A percentile compares a stretch with the other conserved stretches of the same genome.
These are phyloP conservation scores for Aleurites moluccanus DNA, from an alignment of 441 rosid species.

Conservation along the genomic window DNA sequence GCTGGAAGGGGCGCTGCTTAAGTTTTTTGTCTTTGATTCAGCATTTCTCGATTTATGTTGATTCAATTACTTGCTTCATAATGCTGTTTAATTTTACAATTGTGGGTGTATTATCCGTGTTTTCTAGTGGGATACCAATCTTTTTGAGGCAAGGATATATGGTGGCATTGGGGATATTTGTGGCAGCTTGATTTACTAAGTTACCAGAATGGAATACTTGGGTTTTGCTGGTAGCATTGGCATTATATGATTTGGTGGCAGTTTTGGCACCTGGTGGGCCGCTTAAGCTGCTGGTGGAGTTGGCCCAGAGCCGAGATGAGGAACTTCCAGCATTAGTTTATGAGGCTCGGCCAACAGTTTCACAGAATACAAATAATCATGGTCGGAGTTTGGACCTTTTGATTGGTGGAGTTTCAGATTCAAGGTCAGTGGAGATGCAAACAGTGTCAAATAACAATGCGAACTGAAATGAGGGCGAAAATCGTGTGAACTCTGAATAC, in stretches of 20 bases:
- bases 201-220: constrained; percentile 98
- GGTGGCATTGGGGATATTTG: constrained; percentile 82
- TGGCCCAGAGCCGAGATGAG: constrained; percentile 83
- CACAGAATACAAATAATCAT: constrained; percentile 35
- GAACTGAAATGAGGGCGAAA: constrained; percentile 31
- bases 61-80: constrained; percentile 66
- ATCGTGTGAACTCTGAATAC: constrained; percentile 29
- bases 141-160: constrained; percentile 79
- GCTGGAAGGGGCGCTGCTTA: constrained; percentile 83
- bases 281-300: constrained; percentile 85
- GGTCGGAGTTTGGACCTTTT: constrained; percentile 54
- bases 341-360: constrained; percentile 83
- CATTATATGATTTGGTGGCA: constrained; percentile 85
- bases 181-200: constrained; percentile 92
- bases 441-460: constrained; percentile 37
- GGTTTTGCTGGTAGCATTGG: constrained; percentile 80
- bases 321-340: constrained; percentile 95
- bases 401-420: constrained; percentile 64
- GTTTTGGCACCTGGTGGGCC: constrained; percentile 98
- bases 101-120: constrained; percentile 78
- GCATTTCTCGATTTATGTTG: constrained; percentile 81
- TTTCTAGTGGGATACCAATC: constrained; percentile 72
- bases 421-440: constrained; percentile 81
- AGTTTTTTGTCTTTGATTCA: constrained; percentile 77
- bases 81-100: constrained; percentile 81